Percentiles rank a stretch among this genome's conserved stretches.
phyloP scores from a whole-genome alignment of 306 rosid species.

The Hippophae rhamnoides region DNA sequence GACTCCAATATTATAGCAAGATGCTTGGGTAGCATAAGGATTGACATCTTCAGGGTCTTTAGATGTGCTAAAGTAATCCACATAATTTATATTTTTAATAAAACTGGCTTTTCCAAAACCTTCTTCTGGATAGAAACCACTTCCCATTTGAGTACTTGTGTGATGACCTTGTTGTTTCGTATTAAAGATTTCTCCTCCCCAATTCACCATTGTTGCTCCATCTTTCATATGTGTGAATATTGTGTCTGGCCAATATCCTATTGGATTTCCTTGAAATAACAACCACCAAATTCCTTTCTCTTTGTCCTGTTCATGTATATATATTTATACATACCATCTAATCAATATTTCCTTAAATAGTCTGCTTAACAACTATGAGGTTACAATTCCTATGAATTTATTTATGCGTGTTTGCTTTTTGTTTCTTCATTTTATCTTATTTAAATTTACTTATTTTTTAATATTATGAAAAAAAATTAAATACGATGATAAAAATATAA shows the following conservation, averaged over 20 bases:
- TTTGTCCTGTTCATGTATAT: conserved; percentile 1
- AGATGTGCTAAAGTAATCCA: background rate
- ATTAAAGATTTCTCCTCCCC: conserved; percentile 21
- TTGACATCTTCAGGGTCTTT: background rate
- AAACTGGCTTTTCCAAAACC: conserved; percentile 10
- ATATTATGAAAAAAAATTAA: too few species aligned
- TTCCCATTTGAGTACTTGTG: conserved; percentile 17
- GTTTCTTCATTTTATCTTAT: too few species aligned
- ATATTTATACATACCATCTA: too few species aligned
- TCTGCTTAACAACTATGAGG: too few species aligned
- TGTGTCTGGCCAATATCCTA: conserved; percentile 27
- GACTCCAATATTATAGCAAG: too few species aligned
- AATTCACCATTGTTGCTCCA: background rate
- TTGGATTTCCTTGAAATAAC: background rate
- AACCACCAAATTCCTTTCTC: conserved; percentile 23
- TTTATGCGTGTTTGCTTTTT: too few species aligned
- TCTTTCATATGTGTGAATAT: conserved; percentile 1
- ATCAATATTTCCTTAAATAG: too few species aligned
- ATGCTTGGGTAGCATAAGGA: too few species aligned
- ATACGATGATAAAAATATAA: too few species aligned
- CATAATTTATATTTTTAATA: conserved; percentile 13
- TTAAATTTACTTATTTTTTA: too few species aligned
- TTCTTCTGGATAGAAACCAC: too few species aligned
- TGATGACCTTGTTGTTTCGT: background rate
- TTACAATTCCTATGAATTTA: too few species aligned